Conservation (phyloP, 768 basidiomycete species). For the Rhizopogon rudus region DNA sequence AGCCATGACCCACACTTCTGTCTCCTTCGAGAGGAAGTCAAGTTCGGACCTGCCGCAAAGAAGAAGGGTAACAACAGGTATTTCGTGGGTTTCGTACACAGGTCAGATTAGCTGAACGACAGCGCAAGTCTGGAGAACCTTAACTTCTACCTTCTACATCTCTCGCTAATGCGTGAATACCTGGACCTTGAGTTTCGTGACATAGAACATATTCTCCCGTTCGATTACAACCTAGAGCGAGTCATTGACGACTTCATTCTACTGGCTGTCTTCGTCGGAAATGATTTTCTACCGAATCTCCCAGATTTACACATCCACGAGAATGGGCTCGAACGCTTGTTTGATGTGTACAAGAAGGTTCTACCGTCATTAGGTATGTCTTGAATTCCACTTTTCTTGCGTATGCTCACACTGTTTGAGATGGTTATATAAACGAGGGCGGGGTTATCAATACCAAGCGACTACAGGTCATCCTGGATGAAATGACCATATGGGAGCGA, state of each 20-base stretch:
- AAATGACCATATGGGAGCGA: conserved; percentile 84
- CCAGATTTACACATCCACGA: conserved; percentile 98
- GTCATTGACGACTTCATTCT: conserved; percentile 98
- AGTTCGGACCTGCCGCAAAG: conserved; percentile 80
- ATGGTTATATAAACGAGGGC: conserved; percentile 90
- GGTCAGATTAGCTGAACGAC: conserved; percentile 5
- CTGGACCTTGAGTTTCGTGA: conserved; percentile 91
- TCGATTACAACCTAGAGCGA: conserved; percentile 86
- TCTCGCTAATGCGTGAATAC: conserved; percentile 94
- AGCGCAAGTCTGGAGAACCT: conserved; percentile 57
- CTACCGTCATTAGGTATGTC: conserved; percentile 66
- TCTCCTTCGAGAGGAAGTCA: conserved; percentile 94
- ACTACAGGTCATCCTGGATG: conserved; percentile 82
- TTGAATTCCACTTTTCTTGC: not conserved
- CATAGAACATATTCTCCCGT: conserved; percentile 61
- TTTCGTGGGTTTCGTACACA: conserved; percentile 4
- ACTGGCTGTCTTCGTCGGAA: conserved; percentile 94
- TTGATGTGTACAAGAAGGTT: conserved; percentile 93
- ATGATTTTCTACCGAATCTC: conserved; percentile 94
- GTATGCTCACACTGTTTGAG: conserved; percentile 32
- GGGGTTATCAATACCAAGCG: conserved; percentile 78
- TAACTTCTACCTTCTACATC: conserved; percentile 92
- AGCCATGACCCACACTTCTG: conserved; percentile 99
- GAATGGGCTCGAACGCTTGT: conserved; percentile 89
- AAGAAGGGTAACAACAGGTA: conserved; percentile 65